Evolutionary conservation across 331 rosid species (phyloP), one percentile per base, ranked within the genome.

Genomic region (Telfairia occidentalis): DNA sequence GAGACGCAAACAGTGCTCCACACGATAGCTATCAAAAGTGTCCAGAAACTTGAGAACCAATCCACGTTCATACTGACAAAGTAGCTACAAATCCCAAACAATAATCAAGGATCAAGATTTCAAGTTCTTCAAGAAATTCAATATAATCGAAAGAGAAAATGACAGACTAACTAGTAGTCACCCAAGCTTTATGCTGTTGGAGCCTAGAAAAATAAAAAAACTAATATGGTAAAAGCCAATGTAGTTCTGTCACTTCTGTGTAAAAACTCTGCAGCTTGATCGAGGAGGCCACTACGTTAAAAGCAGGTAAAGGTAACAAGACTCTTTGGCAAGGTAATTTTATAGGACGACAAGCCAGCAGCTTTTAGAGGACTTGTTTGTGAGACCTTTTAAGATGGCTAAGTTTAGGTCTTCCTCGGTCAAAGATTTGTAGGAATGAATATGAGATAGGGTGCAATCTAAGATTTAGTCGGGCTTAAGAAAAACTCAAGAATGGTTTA

Each of bases 41-140:
- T 95, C 96, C 42, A 95, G 83, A 83, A 95, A 95, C 71, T 90
- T 95, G 78, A 95, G 98, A 85, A 92, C 97, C 32, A 96, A 91
- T 80, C 80, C 65, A 50, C 90, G 86, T 86, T 91, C 98, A 50
- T 87, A 88, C 83, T 82, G 96, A 81, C 97, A 91, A 77, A 95
- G 80, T 63, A 90, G 82, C 98, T 91, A 96, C 84, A 85, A 84
- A 81, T 73, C 12, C 75, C 43, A 49, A 69, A 52, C 74, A 73
- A 71, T 19, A 24, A 70, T 65, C 30, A 60, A 16, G 58, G 8
- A 6, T 13, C 9, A 35, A 75, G 8, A 42, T 45, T 10, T 43
- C 35, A 79, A 29, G 76, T 74, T 60, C 90, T 85, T 84, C 46
- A 32, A 35, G 67, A 63, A 35, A 63, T 35, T 63, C 71, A 35